phyloP scores from a whole-genome alignment of 495 filamentous ascomycete genomes.

The Chaetomium tenue region DNA sequence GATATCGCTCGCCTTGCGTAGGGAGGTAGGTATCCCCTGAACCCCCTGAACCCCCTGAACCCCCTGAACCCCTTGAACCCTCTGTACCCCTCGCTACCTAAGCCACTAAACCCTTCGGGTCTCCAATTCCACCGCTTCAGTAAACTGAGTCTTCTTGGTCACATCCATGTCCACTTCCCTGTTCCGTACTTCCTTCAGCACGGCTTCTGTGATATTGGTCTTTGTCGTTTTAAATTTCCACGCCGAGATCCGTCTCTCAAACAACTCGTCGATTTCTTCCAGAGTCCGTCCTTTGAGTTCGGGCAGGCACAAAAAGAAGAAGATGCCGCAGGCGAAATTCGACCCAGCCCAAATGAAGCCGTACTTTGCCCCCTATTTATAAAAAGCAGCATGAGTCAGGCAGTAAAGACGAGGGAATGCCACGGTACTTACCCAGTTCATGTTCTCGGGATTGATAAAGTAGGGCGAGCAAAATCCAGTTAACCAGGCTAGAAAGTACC shows the following conservation, averaged over 20 bases:
- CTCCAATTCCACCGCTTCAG: neutral
- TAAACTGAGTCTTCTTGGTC: neutral
- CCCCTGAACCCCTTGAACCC: too few relatives aligned
- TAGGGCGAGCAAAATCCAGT: constrained; percentile 28
- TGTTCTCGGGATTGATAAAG: constrained; percentile 33
- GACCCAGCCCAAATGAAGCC: constrained; percentile 54
- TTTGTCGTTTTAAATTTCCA: constrained; percentile 42
- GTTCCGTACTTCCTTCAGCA: constrained; percentile 34
- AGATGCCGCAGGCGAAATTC: constrained; percentile 47
- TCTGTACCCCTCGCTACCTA: too few relatives aligned
- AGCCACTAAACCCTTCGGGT: too few relatives aligned
- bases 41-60: too few relatives aligned
- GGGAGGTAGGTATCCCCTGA: too few relatives aligned
- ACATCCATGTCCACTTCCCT: neutral
- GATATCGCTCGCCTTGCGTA: too few relatives aligned
- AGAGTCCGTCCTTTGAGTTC: constrained; percentile 57
- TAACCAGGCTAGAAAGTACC: constrained; percentile 26
- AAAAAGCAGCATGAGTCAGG: too few relatives aligned
- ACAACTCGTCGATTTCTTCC: constrained; percentile 58
- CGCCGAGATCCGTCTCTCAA: constrained; percentile 38
- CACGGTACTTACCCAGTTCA: constrained; percentile 43
- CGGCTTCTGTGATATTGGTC: constrained; percentile 38
- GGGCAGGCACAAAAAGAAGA: constrained; percentile 49
- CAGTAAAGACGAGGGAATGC: too few relatives aligned
- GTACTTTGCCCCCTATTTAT: constrained; percentile 44